A percentile compares a stretch with the other conserved stretches of the same genome.
These are phyloP conservation scores for Penicillium sp. DNA, from an alignment of 2,329 filamentous ascomycete genomes.

Conservation along the genomic window DNA sequence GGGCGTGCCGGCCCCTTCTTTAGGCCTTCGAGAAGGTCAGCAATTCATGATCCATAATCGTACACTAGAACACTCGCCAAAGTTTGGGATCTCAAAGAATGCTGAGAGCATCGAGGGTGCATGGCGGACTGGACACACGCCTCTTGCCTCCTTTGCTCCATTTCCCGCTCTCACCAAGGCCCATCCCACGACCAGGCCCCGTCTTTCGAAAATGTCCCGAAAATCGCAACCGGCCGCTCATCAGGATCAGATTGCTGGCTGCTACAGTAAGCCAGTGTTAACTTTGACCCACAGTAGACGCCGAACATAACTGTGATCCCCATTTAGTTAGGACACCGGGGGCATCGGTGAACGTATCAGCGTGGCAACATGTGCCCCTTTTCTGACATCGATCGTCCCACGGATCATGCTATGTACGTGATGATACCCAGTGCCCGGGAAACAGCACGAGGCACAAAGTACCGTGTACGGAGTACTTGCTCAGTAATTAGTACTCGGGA, in stretches of 20 bases:
- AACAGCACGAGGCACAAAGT: constrained; percentile 1
- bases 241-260: background rate
- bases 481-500: background rate
- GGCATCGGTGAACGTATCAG: constrained; percentile 9
- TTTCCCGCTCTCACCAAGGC: background rate
- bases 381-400: constrained; percentile 1
- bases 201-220: background rate
- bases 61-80: background rate
- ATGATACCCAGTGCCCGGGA: constrained; percentile 3
- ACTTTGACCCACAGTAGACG: constrained; percentile 10
- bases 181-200: background rate
- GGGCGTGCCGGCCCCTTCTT: constrained; percentile 17
- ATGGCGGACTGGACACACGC: background rate
- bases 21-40: constrained; percentile 22
- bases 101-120: background rate
- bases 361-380: background rate
- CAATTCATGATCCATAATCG: background rate
- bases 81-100: background rate
- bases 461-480: too few species aligned
- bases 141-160: background rate
- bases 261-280: background rate
- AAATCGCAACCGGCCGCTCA: constrained; percentile 1
- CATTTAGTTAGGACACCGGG: constrained; percentile 6
- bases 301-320: constrained; percentile 6
- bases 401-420: background rate